Conservation (phyloP, 1,284 basidiomycete genomes). For the Ceratobasidium papillatum region DNA sequence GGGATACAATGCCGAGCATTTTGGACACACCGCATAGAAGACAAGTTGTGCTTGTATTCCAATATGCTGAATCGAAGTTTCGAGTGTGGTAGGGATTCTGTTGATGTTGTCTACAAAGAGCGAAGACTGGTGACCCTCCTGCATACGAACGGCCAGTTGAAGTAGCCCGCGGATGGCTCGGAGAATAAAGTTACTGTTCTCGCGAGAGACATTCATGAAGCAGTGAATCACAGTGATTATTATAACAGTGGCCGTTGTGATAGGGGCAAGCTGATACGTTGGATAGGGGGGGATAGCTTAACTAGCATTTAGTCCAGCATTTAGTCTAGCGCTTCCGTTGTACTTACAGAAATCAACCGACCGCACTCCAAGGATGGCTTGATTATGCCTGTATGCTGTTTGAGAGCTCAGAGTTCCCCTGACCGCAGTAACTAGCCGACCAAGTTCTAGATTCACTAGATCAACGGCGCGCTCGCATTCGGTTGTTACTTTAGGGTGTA, state of each 20-base stretch:
- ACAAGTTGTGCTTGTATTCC: background rate
- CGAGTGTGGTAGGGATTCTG: background rate
- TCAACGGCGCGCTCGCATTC: background rate
- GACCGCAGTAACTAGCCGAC: background rate
- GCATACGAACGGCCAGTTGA: background rate
- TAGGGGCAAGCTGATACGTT: too few species aligned
- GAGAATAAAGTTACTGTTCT: background rate
- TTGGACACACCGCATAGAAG: constrained; percentile 2
- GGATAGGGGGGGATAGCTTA: too few species aligned
- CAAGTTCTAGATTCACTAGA: background rate
- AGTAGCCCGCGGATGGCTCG: background rate
- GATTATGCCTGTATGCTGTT: background rate
- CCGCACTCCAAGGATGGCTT: background rate
- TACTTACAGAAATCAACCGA: background rate
- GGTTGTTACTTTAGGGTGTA: background rate
- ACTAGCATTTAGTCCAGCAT: background rate
- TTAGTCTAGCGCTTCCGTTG: too few species aligned
- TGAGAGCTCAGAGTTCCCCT: background rate
- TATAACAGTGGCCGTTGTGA: background rate
- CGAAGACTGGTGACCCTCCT: background rate
- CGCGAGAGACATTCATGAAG: background rate
- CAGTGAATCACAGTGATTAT: background rate
- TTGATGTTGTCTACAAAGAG: background rate
- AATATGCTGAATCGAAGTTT: background rate
- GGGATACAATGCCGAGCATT: background rate